These are phyloP conservation scores for Fusarium liriodendri DNA, from an alignment of 2,329 filamentous ascomycete genomes.

Conservation along the genomic window DNA sequence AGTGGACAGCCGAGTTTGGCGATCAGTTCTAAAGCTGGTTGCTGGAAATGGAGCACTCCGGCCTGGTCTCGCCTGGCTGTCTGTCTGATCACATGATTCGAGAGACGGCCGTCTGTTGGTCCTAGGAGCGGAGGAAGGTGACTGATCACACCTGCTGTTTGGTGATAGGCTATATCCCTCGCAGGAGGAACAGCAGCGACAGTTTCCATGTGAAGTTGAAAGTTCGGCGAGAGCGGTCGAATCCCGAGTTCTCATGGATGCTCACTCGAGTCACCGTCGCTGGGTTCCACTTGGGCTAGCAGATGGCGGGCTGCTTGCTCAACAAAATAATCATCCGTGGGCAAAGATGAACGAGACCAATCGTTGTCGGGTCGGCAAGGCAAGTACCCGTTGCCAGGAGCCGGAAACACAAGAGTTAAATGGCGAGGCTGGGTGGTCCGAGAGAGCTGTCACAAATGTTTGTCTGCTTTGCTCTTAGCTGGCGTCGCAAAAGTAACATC, in stretches of 20 bases:
- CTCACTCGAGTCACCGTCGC: slow-evolving; percentile 22
- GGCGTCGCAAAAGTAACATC: not conserved
- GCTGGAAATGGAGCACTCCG: slow-evolving; percentile 27
- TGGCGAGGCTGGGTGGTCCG: not conserved
- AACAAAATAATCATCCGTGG: not conserved
- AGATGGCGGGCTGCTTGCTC: slow-evolving; percentile 1
- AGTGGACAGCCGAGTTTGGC: slow-evolving; percentile 27
- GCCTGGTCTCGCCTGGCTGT: not conserved
- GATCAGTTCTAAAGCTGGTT: slow-evolving; percentile 14
- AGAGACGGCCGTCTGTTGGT: slow-evolving; percentile 18
- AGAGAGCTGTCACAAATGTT: not conserved
- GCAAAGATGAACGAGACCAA: slow-evolving; percentile 5
- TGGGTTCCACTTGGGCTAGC: slow-evolving; percentile 18
- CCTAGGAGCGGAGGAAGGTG: slow-evolving; percentile 27
- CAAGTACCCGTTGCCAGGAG: slow-evolving; percentile 22
- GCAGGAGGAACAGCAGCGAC: slow-evolving; percentile 11
- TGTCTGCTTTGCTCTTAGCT: not conserved
- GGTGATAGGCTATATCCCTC: not conserved
- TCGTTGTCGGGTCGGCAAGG: slow-evolving; percentile 18
- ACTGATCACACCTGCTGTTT: slow-evolving; percentile 30
- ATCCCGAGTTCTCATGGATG: slow-evolving; percentile 6
- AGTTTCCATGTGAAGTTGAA: slow-evolving; percentile 16
- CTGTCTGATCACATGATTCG: slow-evolving; percentile 43
- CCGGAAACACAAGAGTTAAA: not conserved
- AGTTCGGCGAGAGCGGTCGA: slow-evolving; percentile 12